Conservation (phyloP, 768 basidiomycete genomes). For the Trametes meyenii region DNA sequence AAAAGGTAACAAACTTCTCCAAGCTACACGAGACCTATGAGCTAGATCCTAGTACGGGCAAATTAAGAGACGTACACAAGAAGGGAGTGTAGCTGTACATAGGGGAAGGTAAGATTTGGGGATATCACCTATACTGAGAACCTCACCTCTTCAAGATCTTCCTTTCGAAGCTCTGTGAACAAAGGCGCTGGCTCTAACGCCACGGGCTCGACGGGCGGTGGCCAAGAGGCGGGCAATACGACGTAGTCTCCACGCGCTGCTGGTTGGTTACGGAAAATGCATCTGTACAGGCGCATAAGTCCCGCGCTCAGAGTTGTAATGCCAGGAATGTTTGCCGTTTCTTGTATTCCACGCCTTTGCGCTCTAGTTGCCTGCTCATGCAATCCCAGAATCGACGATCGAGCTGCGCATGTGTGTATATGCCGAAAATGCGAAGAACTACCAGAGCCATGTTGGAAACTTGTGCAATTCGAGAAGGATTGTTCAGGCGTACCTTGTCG, state of each 20-base stretch:
- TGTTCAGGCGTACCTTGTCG: constrained; percentile 37
- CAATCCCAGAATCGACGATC: constrained; percentile 49
- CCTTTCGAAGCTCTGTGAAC: constrained; percentile 41
- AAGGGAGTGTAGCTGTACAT: constrained; percentile 54
- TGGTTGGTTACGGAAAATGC: constrained; percentile 45
- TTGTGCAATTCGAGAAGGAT: background rate
- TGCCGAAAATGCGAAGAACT: constrained; percentile 54
- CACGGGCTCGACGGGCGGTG: constrained; percentile 31
- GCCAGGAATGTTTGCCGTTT: constrained; percentile 41
- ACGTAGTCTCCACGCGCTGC: constrained; percentile 42
- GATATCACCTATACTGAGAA: background rate
- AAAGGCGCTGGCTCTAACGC: background rate
- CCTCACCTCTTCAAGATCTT: constrained; percentile 52
- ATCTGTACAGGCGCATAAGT: constrained; percentile 36
- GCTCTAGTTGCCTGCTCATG: constrained; percentile 44
- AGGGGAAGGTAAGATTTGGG: background rate
- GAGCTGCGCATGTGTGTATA: constrained; percentile 52
- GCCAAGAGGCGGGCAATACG: constrained; percentile 57
- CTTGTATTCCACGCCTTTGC: constrained; percentile 55
- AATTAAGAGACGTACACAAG: constrained; percentile 46
- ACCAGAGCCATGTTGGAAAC: background rate
- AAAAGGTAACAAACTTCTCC: constrained; percentile 36
- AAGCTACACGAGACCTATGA: constrained; percentile 19
- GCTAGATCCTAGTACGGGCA: background rate
- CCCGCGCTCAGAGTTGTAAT: background rate